Evolutionary conservation across 2,329 filamentous ascomycete species (phyloP).

Genomic region (Cercospora citrullina): DNA sequence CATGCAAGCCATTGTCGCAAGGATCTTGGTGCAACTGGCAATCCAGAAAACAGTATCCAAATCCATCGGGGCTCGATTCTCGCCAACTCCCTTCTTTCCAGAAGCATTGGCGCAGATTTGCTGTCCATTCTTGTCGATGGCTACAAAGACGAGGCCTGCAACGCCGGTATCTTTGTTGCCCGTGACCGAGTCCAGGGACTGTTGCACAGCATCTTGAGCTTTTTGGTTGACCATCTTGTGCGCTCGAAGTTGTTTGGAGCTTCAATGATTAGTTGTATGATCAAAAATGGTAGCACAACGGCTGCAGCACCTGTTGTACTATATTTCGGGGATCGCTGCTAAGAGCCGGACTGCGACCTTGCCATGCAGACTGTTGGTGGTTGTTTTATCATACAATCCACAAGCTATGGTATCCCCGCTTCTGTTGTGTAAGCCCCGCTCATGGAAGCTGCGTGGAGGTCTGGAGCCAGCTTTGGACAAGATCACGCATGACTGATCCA

Average conservation of each 20-base stretch:
- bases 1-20: constrained; percentile 49
- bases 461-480: constrained; percentile 3
- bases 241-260: not conserved
- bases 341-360: not conserved
- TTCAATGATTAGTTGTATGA: not conserved
- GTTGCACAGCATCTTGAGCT: constrained; percentile 41
- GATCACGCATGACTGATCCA: not conserved
- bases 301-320: not conserved
- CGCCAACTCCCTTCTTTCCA: constrained; percentile 42
- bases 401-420: constrained; percentile 6
- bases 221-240: constrained; percentile 31
- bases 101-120: constrained; percentile 46
- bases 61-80: constrained; percentile 54
- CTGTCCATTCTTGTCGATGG: constrained; percentile 48
- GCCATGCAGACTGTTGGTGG: not conserved
- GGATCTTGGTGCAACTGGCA: constrained; percentile 53
- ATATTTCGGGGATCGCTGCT: not conserved
- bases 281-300: not conserved
- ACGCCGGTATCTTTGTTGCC: constrained; percentile 37
- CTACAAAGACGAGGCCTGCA: constrained; percentile 48
- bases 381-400: not conserved
- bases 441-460: not conserved
- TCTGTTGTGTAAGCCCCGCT: constrained; percentile 8
- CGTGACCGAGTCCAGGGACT: constrained; percentile 40
- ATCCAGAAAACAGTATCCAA: constrained; percentile 61